phyloP scores from a whole-genome alignment of 371 early-diverging fungal genomes.

The Mortierella polycephala region DNA sequence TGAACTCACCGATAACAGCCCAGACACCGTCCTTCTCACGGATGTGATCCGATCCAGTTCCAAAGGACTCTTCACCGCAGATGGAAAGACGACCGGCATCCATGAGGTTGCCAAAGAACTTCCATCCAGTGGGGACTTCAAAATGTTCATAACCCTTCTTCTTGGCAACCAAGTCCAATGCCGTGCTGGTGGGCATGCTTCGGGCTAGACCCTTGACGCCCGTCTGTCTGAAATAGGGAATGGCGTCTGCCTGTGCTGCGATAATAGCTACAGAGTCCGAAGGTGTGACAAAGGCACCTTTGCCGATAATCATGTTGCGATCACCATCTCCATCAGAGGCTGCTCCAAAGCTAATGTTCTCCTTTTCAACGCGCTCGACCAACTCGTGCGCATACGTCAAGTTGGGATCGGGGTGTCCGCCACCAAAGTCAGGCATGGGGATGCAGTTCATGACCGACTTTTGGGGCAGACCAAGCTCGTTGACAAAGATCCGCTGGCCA shows the following conservation, averaged over 20 bases:
- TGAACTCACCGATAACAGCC: conserved; percentile 84
- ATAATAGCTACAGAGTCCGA: conserved; percentile 98
- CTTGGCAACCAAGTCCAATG: conserved; percentile 91
- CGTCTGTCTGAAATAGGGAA: conserved; percentile 91
- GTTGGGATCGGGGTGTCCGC: conserved; percentile 98
- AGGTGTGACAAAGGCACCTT: conserved; percentile 94
- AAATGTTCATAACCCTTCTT: conserved; percentile 80
- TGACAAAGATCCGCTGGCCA: conserved; percentile 84
- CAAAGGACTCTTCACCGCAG: conserved; percentile 98
- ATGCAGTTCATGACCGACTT: conserved; percentile 85
- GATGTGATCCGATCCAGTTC: conserved; percentile 97
- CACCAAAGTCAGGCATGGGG: conserved; percentile 93
- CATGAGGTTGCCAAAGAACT: conserved; percentile 99
- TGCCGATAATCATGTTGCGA: conserved; percentile 97
- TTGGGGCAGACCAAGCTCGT: conserved; percentile 88
- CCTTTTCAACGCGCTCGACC: conserved; percentile 88
- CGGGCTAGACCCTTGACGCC: conserved; percentile 94
- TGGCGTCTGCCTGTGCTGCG: conserved; percentile 87
- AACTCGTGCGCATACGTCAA: conserved; percentile 96
- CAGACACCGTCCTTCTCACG: conserved; percentile 99
- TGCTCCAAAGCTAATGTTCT: conserved; percentile 89
- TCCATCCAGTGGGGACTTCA: conserved; percentile 95
- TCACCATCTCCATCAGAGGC: conserved; percentile 96
- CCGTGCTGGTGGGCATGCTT: conserved; percentile 95
- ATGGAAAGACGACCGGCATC: conserved; percentile 95